Conservation (phyloP, 1,139 yeast species). For the Wickerhamiella pararugosa region DNA sequence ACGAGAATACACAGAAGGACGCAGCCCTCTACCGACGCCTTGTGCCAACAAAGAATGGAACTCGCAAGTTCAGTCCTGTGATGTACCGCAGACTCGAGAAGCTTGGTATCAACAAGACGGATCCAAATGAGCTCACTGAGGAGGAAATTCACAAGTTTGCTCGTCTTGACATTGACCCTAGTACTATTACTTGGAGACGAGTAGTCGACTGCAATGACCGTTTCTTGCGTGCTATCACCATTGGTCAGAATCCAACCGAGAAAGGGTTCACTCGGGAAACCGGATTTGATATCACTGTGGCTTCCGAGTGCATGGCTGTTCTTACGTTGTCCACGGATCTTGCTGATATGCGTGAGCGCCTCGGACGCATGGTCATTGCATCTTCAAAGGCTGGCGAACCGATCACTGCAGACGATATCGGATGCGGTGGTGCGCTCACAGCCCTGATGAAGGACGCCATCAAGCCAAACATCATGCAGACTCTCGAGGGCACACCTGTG, state of each 20-base stretch:
- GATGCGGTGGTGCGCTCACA: conserved; percentile 94
- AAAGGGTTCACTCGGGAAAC: conserved; percentile 78
- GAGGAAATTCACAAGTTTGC: conserved; percentile 69
- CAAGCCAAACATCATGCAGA: conserved; percentile 95
- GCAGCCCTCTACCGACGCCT: conserved; percentile 73
- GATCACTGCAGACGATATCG: conserved; percentile 88
- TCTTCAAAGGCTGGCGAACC: conserved; percentile 73
- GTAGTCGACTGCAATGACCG: conserved; percentile 96
- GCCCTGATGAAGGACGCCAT: conserved; percentile 93
- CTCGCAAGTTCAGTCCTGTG: conserved; percentile 58
- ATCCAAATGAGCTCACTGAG: conserved; percentile 69
- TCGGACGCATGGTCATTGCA: conserved; percentile 87
- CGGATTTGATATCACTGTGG: conserved; percentile 94
- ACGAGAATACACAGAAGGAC: conserved; percentile 82
- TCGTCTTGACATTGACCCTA: conserved; percentile 85
- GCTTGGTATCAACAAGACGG: conserved; percentile 65
- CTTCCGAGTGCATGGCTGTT: conserved; percentile 96
- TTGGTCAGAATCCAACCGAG: conserved; percentile 91
- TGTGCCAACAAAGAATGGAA: conserved; percentile 83
- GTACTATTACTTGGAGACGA: conserved; percentile 89
- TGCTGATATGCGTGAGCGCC: conserved; percentile 75
- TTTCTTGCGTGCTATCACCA: conserved; percentile 75
- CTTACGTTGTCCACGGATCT: conserved; percentile 78
- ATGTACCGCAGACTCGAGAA: conserved; percentile 68
- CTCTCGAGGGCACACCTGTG: conserved; percentile 96